Percentiles rank a stretch among this genome's conserved stretches.
These are phyloP conservation scores for Kuraishia hungarica DNA, from an alignment of 805 yeast species.

Conservation along the genomic window DNA sequence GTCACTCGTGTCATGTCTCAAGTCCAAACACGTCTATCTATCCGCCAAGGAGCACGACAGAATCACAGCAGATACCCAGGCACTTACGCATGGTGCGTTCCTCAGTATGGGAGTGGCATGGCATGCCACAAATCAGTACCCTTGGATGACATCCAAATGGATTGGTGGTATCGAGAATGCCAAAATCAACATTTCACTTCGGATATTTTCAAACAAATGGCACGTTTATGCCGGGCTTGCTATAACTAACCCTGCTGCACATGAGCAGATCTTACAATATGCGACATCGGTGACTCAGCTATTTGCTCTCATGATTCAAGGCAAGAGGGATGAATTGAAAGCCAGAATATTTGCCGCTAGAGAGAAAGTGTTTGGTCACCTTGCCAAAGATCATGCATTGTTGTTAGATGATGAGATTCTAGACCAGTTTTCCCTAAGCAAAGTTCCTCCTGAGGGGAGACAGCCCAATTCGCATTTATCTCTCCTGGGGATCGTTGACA, in stretches of 20 bases:
- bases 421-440: slow-evolving; percentile 71
- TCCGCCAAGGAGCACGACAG: slow-evolving; percentile 86
- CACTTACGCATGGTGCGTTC: slow-evolving; percentile 97
- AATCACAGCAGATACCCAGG: slow-evolving; percentile 97
- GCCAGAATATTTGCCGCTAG: slow-evolving; percentile 59
- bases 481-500: slow-evolving; percentile 82
- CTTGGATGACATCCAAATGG: slow-evolving; percentile 87
- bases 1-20: slow-evolving; percentile 56
- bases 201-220: slow-evolving; percentile 93
- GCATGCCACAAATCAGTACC: slow-evolving; percentile 75
- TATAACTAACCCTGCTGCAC: slow-evolving; percentile 92
- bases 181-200: slow-evolving; percentile 82
- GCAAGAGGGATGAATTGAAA: slow-evolving; percentile 47
- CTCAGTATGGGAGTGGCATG: slow-evolving; percentile 96
- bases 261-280: slow-evolving; percentile 82
- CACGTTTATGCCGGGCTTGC: slow-evolving; percentile 98
- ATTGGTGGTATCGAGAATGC: slow-evolving; percentile 94
- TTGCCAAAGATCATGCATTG: slow-evolving; percentile 45
- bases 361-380: slow-evolving; percentile 66
- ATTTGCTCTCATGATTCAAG: slow-evolving; percentile 74
- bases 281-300: slow-evolving; percentile 77
- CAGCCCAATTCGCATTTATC: slow-evolving; percentile 88
- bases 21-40: slow-evolving; percentile 69
- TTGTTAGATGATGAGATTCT: slow-evolving; percentile 70
- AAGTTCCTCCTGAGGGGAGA: slow-evolving; percentile 56